Evolutionary conservation across 2,329 filamentous ascomycete species (phyloP).

Genomic region (Fusarium caatingaense): DNA sequence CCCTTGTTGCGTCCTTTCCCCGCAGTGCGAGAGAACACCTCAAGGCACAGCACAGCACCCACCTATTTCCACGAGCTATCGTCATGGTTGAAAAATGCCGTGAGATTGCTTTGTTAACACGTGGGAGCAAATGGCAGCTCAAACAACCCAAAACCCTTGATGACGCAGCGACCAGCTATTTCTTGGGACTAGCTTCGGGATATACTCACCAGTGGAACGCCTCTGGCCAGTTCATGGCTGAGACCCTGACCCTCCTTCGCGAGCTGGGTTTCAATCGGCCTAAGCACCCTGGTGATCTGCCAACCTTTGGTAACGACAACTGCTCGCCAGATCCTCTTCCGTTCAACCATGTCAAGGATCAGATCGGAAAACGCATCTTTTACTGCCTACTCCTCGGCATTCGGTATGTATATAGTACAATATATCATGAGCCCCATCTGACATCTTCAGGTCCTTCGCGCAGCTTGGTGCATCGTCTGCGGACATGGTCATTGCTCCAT

Average conservation of each 20-base stretch:
- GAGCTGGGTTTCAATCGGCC: constrained; percentile 73
- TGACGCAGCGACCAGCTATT: constrained; percentile 79
- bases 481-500: constrained; percentile 80
- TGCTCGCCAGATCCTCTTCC: constrained; percentile 56
- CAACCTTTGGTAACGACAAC: constrained; percentile 55
- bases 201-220: constrained; percentile 76
- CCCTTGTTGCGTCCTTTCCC: constrained; percentile 80
- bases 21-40: constrained; percentile 76
- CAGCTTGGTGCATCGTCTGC: constrained; percentile 79
- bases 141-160: constrained; percentile 62
- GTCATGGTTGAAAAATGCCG: constrained; percentile 78
- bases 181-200: constrained; percentile 73
- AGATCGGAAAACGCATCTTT: constrained; percentile 82
- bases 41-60: constrained; percentile 71
- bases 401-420: constrained; percentile 57
- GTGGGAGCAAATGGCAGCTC: constrained; percentile 65
- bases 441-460: constrained; percentile 72
- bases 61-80: constrained; percentile 75
- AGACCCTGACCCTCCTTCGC: constrained; percentile 75
- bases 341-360: constrained; percentile 77
- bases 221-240: constrained; percentile 78
- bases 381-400: constrained; percentile 84
- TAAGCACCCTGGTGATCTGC: constrained; percentile 56
- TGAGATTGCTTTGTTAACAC: constrained; percentile 73
- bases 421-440: constrained; percentile 15